Evolutionary conservation across 1,284 basidiomycete species (phyloP), one percentile per base, ranked within the genome.

Genomic region (Meripilus lineatus): DNA sequence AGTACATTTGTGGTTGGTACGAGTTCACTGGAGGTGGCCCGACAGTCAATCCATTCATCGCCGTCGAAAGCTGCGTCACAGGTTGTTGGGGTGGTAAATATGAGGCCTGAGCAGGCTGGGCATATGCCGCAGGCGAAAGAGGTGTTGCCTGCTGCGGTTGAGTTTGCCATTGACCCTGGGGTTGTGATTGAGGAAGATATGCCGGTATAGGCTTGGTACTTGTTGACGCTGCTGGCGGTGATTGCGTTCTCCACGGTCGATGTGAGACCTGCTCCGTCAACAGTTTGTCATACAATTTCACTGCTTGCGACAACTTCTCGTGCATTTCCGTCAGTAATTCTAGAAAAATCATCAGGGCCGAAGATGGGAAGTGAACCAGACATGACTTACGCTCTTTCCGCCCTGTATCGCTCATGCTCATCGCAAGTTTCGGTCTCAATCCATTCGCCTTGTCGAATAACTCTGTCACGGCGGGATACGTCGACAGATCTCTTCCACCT

Each of bases 321-420:
- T 97, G 89, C 93, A 97, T 96, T 40, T 94, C 91, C 6, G 81
- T 72, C 15, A 98, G 69, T 58, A 92, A 73, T 60, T 92, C 92
- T 94, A 44, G 32, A 3, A 37, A 22, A 45, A 17, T 22, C 40
- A 22, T 36, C 21, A 54, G 17, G 23, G 35, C n/a, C 28, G 28
- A 10, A n/a, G 28, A 30, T 10, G n/a, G 28, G 36, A 34, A 28
- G 22, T 21, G 36, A 14, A 37, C 18, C 20, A 35, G 13, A 18
- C 23, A 40, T 23, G 33, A 47, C 48, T 28, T 1, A 82, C 88
- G 63, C 67, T 93, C 87, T 77, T 95, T 93, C 56, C 89, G 76
- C 14, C 79, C 81, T 10, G 91, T 79, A 59, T 97, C 93, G 61
- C 92, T 92, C 46, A 94, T 66, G 56, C 81, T 91, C 63, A 90